These are phyloP conservation scores for Boletus semigastroideus DNA, from an alignment of 1,284 basidiomycete species.

Conservation along the genomic window DNA sequence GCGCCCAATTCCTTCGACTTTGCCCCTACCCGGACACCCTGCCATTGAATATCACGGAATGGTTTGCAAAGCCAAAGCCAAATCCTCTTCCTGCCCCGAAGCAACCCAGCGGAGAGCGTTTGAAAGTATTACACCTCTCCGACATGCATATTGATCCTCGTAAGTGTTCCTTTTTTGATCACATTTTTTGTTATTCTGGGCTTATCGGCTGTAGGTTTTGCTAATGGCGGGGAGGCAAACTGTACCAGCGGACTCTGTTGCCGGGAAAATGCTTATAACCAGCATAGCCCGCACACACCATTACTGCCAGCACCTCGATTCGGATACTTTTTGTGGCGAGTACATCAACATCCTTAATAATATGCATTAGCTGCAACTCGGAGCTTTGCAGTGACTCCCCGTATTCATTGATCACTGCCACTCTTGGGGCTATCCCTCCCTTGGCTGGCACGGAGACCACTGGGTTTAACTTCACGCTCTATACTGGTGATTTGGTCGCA, in stretches of 20 bases:
- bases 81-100: constrained; percentile 55
- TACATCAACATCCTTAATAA: background rate
- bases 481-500: constrained; percentile 76
- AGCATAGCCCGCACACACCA: constrained; percentile 47
- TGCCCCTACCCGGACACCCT: constrained; percentile 53
- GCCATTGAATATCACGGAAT: constrained; percentile 51
- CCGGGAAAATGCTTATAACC: constrained; percentile 56
- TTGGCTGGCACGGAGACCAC: constrained; percentile 59
- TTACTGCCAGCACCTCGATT: constrained; percentile 64
- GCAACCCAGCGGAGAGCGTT: constrained; percentile 57
- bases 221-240: constrained; percentile 72
- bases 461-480: constrained; percentile 67
- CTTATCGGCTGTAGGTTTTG: constrained; percentile 49
- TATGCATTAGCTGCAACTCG: background rate
- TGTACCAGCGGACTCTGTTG: constrained; percentile 77
- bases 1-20: constrained; percentile 51
- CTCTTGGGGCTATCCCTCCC: constrained; percentile 66
- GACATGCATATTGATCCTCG: constrained; percentile 79
- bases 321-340: constrained; percentile 62
- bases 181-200: background rate
- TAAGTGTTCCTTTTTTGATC: constrained; percentile 27
- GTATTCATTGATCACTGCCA: constrained; percentile 59
- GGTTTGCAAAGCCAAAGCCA: constrained; percentile 71
- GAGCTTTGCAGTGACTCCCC: constrained; percentile 61
- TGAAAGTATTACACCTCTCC: constrained; percentile 76